Percentiles rank a stretch among this genome's conserved stretches.
These are phyloP conservation scores for Priceomyces fermenticarens DNA, from an alignment of 805 yeast species.

Conservation along the genomic window DNA sequence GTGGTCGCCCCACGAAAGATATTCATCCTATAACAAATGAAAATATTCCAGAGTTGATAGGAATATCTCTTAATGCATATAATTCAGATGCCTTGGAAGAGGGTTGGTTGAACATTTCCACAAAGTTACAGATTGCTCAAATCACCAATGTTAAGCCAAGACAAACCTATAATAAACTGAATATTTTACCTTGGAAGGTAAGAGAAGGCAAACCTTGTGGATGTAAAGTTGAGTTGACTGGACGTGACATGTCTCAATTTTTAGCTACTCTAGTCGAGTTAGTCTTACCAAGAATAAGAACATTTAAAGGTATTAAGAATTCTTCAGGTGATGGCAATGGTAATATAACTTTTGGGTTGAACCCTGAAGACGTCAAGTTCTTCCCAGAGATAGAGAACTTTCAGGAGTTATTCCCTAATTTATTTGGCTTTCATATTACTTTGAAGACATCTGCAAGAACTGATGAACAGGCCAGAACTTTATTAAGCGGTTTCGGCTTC, in stretches of 20 bases:
- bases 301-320: slow-evolving; percentile 74
- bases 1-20: slow-evolving; percentile 70
- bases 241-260: slow-evolving; percentile 83
- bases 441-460: slow-evolving; percentile 86
- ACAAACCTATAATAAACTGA: slow-evolving; percentile 68
- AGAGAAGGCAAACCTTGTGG: slow-evolving; percentile 91
- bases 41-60: slow-evolving; percentile 69
- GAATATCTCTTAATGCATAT: slow-evolving; percentile 73
- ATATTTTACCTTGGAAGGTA: slow-evolving; percentile 81
- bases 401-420: slow-evolving; percentile 83
- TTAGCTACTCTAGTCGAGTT: slow-evolving; percentile 82
- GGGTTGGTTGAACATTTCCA: slow-evolving; percentile 70
- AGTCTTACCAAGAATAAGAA: slow-evolving; percentile 90
- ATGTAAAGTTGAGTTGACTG: slow-evolving; percentile 73
- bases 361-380: slow-evolving; percentile 67
- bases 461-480: slow-evolving; percentile 83
- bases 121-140: slow-evolving; percentile 80
- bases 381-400: slow-evolving; percentile 94
- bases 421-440: slow-evolving; percentile 83
- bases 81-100: slow-evolving; percentile 69
- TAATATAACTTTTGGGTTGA: slow-evolving; percentile 79
- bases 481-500: slow-evolving; percentile 77
- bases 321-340: slow-evolving; percentile 83
- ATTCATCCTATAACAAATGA: slow-evolving; percentile 61
- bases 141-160: slow-evolving; percentile 88